These are phyloP conservation scores for Escallonia rubra DNA, from an alignment of 129 eudicot genomes.

Conservation along the genomic window DNA sequence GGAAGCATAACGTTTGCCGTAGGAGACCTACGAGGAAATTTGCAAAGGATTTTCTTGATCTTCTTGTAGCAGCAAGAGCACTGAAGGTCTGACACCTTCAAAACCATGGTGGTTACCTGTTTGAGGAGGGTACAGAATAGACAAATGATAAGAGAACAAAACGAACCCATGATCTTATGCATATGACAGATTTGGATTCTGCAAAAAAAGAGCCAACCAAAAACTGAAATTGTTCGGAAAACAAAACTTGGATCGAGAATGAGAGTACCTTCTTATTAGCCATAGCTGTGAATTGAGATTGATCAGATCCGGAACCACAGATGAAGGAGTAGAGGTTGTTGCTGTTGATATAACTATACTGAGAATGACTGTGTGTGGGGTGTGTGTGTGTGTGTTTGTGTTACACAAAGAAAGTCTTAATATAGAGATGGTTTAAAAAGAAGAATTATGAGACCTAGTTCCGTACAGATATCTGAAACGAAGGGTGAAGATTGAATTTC, in stretches of 20 bases:
- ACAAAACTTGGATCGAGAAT: no score
- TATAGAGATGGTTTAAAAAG: no score
- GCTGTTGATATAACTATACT: background rate
- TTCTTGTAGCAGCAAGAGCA: slow-evolving; percentile 11
- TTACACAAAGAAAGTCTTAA: no score
- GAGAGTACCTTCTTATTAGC: background rate
- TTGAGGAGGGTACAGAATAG: background rate
- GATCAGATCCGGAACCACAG: background rate
- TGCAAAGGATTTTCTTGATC: slow-evolving; percentile 3
- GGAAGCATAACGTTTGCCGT: no score
- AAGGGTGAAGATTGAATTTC: background rate
- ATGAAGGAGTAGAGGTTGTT: background rate
- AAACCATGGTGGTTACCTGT: slow-evolving; percentile 5
- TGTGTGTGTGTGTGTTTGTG: no score
- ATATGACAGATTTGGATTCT: no score
- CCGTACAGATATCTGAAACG: no score
- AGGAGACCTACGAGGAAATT: slow-evolving; percentile 4
- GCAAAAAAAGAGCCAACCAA: no score
- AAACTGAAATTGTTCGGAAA: no score
- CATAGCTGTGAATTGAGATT: background rate
- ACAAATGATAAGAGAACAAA: background rate
- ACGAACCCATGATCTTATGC: no score
- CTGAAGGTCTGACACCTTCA: slow-evolving; percentile 7
- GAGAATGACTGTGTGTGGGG: background rate
- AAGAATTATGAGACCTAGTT: no score